A percentile compares a stretch with the other conserved stretches of the same genome.
Conservation (phyloP, 345 rosid species). For the Noccaea bulbosa region DNA sequence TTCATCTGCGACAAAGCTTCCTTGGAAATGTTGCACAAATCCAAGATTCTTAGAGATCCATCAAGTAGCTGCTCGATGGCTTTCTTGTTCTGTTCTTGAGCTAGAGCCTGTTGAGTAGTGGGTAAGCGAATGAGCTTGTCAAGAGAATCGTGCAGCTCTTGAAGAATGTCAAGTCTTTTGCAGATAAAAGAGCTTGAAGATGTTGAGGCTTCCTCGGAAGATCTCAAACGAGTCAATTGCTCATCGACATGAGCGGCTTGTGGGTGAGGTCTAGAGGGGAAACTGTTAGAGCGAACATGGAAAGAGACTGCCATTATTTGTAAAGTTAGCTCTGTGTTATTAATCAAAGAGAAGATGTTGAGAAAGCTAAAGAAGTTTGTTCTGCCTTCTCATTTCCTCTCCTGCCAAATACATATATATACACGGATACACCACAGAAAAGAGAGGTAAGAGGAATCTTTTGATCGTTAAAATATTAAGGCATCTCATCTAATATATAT, state of each 20-base stretch:
- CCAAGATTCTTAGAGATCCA: constrained; percentile 47
- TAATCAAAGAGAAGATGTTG: constrained; percentile 5
- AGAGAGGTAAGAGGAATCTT: constrained; percentile 4
- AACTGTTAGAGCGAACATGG: constrained; percentile 48
- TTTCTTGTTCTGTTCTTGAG: constrained; percentile 40
- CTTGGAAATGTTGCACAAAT: constrained; percentile 42
- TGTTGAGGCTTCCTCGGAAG: constrained; percentile 37
- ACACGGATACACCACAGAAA: constrained; percentile 4
- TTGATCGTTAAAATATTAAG: constrained; percentile 2
- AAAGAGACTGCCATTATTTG: constrained; percentile 28
- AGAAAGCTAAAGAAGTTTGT: constrained; percentile 29
- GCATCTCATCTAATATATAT: constrained; percentile 20
- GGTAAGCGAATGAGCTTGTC: constrained; percentile 44
- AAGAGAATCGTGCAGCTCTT: constrained; percentile 42
- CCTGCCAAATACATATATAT: constrained; percentile 11
- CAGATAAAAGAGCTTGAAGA: constrained; percentile 44
- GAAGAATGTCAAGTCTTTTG: constrained; percentile 38
- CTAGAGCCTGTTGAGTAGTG: constrained; percentile 32
- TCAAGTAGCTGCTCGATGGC: constrained; percentile 42
- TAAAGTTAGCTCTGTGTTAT: background rate
- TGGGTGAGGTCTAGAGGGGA: constrained; percentile 44
- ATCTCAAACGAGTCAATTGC: constrained; percentile 46
- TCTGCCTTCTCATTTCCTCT: constrained; percentile 30
- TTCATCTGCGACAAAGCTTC: constrained; percentile 48
- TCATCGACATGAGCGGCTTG: constrained; percentile 32